A percentile compares a stretch with the other conserved stretches of the same genome.
Evolutionary conservation across 345 rosid species (phyloP).

Genomic region (Eucalyptus cloeziana): DNA sequence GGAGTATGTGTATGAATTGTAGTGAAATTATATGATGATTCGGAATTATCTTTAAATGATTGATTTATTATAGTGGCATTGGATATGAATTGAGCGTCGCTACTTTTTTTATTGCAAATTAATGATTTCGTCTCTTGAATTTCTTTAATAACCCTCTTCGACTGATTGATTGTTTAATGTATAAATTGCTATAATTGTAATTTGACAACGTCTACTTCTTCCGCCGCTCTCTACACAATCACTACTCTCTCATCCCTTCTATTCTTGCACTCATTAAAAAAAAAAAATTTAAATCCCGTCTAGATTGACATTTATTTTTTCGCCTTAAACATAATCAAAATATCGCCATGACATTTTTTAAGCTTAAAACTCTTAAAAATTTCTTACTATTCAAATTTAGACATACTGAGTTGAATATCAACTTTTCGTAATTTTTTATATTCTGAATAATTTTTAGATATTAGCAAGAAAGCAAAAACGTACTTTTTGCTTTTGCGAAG

Average conservation of each 20-base stretch:
- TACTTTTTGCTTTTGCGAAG: background rate
- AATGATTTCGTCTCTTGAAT: background rate
- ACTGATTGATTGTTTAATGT: background rate
- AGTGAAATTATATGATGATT: background rate
- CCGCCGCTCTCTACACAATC: background rate
- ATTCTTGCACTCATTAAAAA: background rate
- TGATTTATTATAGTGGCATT: background rate
- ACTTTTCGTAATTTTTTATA: background rate
- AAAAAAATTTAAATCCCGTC: background rate
- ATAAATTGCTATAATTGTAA: background rate
- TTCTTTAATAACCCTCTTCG: background rate
- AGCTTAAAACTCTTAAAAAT: background rate
- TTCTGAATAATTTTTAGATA: too few relatives aligned
- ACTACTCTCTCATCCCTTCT: background rate
- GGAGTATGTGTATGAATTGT: background rate
- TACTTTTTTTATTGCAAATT: background rate
- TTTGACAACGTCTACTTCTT: background rate
- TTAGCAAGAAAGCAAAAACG: background rate
- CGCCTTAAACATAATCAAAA: background rate
- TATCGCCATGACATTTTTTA: background rate
- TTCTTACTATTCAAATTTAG: background rate
- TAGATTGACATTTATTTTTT: background rate
- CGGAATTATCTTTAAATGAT: fast-evolving
- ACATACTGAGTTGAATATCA: background rate
- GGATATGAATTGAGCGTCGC: background rate